These are phyloP conservation scores for Verticillium dahliae DNA, from an alignment of 2,329 filamentous ascomycete species.

Conservation along the genomic window DNA sequence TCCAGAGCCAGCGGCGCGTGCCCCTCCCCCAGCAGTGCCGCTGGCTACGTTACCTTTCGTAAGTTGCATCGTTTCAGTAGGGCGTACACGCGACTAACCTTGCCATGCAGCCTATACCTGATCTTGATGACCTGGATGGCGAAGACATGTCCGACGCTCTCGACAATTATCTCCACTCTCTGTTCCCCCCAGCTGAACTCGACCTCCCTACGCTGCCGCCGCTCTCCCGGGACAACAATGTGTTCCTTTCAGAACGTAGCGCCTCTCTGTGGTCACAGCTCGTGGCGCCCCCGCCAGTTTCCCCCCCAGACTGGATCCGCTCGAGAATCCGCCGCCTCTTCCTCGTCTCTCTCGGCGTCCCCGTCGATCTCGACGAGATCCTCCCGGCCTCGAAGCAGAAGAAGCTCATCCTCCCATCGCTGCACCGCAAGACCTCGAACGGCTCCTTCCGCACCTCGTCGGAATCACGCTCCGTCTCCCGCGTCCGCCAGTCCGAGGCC, in stretches of 20 bases:
- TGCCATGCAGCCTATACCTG: slow-evolving; percentile 52
- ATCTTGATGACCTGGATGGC: slow-evolving; percentile 55
- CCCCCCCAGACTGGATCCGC: slow-evolving; percentile 92
- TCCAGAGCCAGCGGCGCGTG: slow-evolving; percentile 17
- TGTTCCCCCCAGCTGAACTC: slow-evolving; percentile 56
- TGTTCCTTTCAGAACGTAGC: slow-evolving; percentile 80
- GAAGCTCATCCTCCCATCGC: slow-evolving; percentile 87
- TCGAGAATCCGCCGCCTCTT: slow-evolving; percentile 92
- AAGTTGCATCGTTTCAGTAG: slow-evolving; percentile 13
- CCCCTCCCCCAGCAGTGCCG: slow-evolving; percentile 22
- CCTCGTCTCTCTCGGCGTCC: slow-evolving; percentile 89
- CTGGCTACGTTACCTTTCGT: slow-evolving; percentile 38
- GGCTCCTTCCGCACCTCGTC: slow-evolving; percentile 48
- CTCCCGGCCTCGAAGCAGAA: slow-evolving; percentile 96
- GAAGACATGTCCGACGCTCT: slow-evolving; percentile 55
- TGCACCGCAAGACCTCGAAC: slow-evolving; percentile 43
- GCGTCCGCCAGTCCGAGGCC: slow-evolving; percentile 36
- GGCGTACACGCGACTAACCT: slow-evolving; percentile 15
- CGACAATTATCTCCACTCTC: slow-evolving; percentile 58
- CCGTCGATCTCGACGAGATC: slow-evolving; percentile 95
- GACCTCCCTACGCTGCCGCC: slow-evolving; percentile 43
- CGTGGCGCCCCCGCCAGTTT: slow-evolving; percentile 86
- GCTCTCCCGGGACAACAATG: slow-evolving; percentile 48
- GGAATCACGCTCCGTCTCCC: slow-evolving; percentile 43
- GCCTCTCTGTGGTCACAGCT: slow-evolving; percentile 94